A percentile compares a stretch with the other conserved stretches of the same genome.
Evolutionary conservation across 495 filamentous ascomycete species (phyloP).

Genomic region (Xylaria cubensis): DNA sequence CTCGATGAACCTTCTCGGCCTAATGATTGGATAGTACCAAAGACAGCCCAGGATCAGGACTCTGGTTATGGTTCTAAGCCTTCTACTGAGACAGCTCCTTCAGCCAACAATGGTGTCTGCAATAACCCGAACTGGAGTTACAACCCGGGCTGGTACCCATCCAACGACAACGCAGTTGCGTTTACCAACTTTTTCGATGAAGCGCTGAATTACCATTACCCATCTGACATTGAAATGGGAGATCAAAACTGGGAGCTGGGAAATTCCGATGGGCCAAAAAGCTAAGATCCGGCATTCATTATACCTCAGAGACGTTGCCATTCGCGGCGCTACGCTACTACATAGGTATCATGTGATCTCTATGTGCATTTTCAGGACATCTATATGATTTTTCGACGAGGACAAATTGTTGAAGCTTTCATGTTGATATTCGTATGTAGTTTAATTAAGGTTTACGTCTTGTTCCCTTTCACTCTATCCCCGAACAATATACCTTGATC

Average conservation of each 20-base stretch:
- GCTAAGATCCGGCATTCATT: not conserved
- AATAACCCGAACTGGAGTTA: not conserved
- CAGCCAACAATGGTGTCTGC: not conserved
- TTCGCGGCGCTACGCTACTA: not conserved
- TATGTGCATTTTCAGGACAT: not conserved
- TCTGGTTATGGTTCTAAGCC: slow-evolving; percentile 6
- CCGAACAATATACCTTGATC: not conserved
- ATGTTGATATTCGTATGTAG: not conserved
- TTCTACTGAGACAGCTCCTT: not conserved
- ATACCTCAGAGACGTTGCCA: not conserved
- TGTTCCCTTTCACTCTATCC: not conserved
- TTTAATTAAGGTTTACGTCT: not conserved
- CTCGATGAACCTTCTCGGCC: not conserved
- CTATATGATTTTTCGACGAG: not conserved
- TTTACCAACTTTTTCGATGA: not conserved
- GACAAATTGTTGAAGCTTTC: not conserved
- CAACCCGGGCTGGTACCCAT: not conserved
- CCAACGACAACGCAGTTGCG: not conserved
- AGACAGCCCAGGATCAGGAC: not conserved
- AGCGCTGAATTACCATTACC: not conserved
- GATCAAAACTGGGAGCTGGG: not conserved
- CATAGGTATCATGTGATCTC: not conserved
- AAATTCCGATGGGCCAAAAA: not conserved
- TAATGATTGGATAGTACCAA: not conserved
- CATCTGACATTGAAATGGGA: not conserved